Evolutionary conservation across 129 eudicot genomes (phyloP), one percentile per base, ranked within the genome.

Genomic region (Helianthus tuberosus): DNA sequence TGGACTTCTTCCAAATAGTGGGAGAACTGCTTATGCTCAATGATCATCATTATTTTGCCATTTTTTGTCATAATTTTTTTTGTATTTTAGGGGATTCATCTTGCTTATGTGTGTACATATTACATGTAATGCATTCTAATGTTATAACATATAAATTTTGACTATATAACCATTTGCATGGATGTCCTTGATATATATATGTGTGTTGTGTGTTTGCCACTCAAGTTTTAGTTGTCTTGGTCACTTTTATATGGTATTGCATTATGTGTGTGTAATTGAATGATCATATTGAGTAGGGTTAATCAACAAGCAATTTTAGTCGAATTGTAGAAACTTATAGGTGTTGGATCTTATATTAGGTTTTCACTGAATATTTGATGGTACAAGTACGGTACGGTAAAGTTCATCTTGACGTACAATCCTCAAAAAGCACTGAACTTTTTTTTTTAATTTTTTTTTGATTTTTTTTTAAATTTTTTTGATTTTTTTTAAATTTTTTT

Each of bases 1-100:
- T 79, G 97, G 99, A 47, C 86, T 95, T 74, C 97, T 91, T 78
- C 99, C 97, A 53, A 81, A 88, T 52, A 88, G 91, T 77, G 92
- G 92, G 38, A 83, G 55, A 80, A 86, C 84, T 75, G 81, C 79
- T 17, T 82, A 73, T 76, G 83, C 83, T 49, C 76, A 73, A 68
- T 77, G 62, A 77, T 77, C 74, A 74, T 61, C 17, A 50, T 43
- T 52, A 61, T 61, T 60, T 49, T 48, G 70, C 32, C 49, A 47
- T 73, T 58, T 27, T 12, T 5, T 38, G 51, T 39, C 6, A 52
- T 68, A 17, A 17, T 11, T 38, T 29, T 62, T 51, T 38, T 14
- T 41, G 16, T 7, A 36, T 20, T 64, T 12, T 39, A 50, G 55
- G 44, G 46, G 25, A 46, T 75, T 3, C 64, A 39, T 15, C 55